Evolutionary conservation across 2,329 filamentous ascomycete genomes (phyloP).

Genomic region (Hypoxylon sp.): DNA sequence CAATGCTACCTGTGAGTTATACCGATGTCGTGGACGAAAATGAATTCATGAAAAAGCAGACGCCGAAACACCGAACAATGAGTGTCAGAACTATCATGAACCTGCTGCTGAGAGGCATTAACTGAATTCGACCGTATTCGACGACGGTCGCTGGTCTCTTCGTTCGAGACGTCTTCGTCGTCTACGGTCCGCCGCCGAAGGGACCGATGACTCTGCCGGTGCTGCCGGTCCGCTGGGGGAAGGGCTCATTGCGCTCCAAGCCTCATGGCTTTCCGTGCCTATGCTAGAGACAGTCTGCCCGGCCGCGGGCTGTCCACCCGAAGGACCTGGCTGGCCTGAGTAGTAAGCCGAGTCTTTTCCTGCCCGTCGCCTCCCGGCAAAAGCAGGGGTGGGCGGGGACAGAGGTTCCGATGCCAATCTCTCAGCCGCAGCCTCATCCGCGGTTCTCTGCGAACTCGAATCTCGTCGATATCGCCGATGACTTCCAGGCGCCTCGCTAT

Average conservation of each 20-base stretch:
- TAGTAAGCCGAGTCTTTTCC: constrained; percentile 70
- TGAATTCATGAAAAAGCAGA: constrained; percentile 24
- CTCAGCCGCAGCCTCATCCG: constrained; percentile 57
- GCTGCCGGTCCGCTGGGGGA: constrained; percentile 53
- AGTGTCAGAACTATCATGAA: constrained; percentile 16
- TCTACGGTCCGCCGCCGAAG: constrained; percentile 59
- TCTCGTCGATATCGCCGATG: constrained; percentile 62
- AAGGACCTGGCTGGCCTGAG: constrained; percentile 58
- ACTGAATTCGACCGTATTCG: constrained; percentile 35
- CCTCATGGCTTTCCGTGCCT: constrained; percentile 57
- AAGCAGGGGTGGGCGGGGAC: constrained; percentile 64
- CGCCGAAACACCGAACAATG: constrained; percentile 35
- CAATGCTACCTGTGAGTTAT: constrained; percentile 24
- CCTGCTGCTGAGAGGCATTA: constrained; percentile 11
- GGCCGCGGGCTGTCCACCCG: constrained; percentile 50
- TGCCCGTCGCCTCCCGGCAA: constrained; percentile 58
- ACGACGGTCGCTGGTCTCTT: constrained; percentile 48
- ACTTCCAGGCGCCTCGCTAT: constrained; percentile 57
- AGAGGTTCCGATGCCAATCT: constrained; percentile 52
- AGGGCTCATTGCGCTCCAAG: constrained; percentile 62
- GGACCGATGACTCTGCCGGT: constrained; percentile 49
- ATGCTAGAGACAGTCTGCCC: constrained; percentile 57
- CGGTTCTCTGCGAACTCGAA: constrained; percentile 54
- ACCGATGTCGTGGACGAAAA: constrained; percentile 15
- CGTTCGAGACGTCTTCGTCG: constrained; percentile 65